A percentile compares a stretch with the other conserved stretches of the same genome.
These are phyloP conservation scores for Peribolospora baueri DNA, from an alignment of 768 basidiomycete genomes.

Conservation along the genomic window DNA sequence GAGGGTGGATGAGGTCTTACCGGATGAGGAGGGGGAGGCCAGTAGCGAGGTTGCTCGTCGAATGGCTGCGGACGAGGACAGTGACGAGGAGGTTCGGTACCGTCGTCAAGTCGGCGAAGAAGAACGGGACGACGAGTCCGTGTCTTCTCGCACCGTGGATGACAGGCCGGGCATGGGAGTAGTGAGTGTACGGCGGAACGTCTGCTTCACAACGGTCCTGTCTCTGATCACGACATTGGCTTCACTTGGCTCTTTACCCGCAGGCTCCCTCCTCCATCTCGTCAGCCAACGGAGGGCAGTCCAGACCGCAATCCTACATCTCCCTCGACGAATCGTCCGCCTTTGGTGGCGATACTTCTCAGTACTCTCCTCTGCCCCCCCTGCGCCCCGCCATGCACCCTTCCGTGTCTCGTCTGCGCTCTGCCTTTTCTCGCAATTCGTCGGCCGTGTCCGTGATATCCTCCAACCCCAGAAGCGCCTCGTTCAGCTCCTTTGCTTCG, in stretches of 20 bases:
- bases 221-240: not conserved
- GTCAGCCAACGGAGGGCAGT: conserved; percentile 1
- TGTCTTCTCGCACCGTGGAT: too few relatives aligned
- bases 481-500: conserved; percentile 44
- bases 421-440: conserved; percentile 23
- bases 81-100: conserved; percentile 28
- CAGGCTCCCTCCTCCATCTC: not conserved
- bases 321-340: conserved; percentile 5
- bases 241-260: not conserved
- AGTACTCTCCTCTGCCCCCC: not conserved
- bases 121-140: too few relatives aligned
- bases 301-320: conserved; percentile 10
- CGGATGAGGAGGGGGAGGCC: conserved; percentile 26
- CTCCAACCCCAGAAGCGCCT: conserved; percentile 26
- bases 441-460: conserved; percentile 21
- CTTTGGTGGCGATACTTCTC: not conserved
- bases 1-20: conserved; percentile 48
- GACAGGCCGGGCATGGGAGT: too few relatives aligned
- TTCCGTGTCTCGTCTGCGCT: conserved; percentile 29
- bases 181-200: conserved; percentile 6
- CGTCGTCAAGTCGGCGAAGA: conserved; percentile 18
- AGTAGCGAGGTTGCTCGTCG: conserved; percentile 28
- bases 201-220: conserved; percentile 8
- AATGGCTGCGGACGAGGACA: conserved; percentile 16
- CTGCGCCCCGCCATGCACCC: conserved; percentile 15